Evolutionary conservation across 1,284 basidiomycete species (phyloP), one percentile per base, ranked within the genome.

Genomic region (Caloboletus firmus): DNA sequence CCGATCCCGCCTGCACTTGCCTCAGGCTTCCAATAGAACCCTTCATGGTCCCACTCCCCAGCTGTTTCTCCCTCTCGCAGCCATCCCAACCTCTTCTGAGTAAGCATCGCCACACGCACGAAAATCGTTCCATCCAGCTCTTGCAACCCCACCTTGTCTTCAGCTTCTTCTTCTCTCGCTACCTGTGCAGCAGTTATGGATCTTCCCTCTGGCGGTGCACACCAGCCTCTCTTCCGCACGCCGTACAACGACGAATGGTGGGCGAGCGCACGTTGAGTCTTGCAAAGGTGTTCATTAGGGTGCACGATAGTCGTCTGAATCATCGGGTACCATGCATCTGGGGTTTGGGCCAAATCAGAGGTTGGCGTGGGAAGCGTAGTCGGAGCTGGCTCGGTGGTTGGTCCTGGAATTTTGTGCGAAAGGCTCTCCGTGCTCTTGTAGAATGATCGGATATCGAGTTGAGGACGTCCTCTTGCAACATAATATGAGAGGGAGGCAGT

Each of bases 201-300:
- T 41, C 64, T 59, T 1, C 34, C 54, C 31, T 55, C 42, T 5
- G 52, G 43, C 4, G 47, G 54, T 17, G 10, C 40, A 47, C 26
- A 55, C 68, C 55, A 59, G 1, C 78, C 77, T 6, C 64, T 53
- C 7, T 64, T 57, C 12, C 74, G 65, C 11, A 61, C 58, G 3
- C 83, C 82, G 51, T 81, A 85, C 39, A 78, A 51, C 13, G 64
- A 56, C 0, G 75, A 74, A 60, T 76, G 82, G 61, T 83, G 79
- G 4, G 78, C 74, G 17, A 88, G 70, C 6, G 84, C 71, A 28
- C 85, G 76, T 58, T 83, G 78, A 2, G 73, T 57, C 67, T 87
- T 87, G 57, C 78, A 75, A 3, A 86, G 64, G 64, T 88, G 86
- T 54, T 85, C 82, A 59, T 87, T 81, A 0, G 80, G 78, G 44